phyloP scores from a whole-genome alignment of 495 filamentous ascomycete species.

The Oleoguttula mirabilis region DNA sequence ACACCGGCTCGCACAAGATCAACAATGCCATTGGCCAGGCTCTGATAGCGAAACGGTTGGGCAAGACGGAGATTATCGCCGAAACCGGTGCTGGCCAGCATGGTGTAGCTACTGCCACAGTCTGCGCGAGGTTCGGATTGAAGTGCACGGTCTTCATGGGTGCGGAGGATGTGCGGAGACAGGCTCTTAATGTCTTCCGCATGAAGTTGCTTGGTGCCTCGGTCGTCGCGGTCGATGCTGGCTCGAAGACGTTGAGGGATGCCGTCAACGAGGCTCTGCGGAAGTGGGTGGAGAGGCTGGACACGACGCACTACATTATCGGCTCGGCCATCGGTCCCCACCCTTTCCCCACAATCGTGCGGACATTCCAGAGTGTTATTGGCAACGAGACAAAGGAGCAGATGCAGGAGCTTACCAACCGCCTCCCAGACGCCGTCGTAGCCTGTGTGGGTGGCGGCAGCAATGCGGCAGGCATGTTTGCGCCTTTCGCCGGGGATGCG shows the following conservation, averaged over 20 bases:
- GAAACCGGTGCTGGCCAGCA: slow-evolving; percentile 96
- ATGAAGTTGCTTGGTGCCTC: slow-evolving; percentile 89
- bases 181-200: slow-evolving; percentile 90
- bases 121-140: slow-evolving; percentile 95
- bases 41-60: slow-evolving; percentile 65
- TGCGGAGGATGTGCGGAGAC: slow-evolving; percentile 81
- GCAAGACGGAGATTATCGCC: slow-evolving; percentile 89
- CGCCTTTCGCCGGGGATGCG: slow-evolving; percentile 78
- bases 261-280: slow-evolving; percentile 90
- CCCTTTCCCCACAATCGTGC: slow-evolving; percentile 90
- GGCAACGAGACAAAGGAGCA: slow-evolving; percentile 87
- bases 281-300: slow-evolving; percentile 73
- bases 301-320: slow-evolving; percentile 93
- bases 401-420: slow-evolving; percentile 65
- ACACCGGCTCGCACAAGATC: slow-evolving; percentile 80
- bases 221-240: slow-evolving; percentile 78
- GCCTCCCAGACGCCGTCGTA: slow-evolving; percentile 88
- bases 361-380: slow-evolving; percentile 90
- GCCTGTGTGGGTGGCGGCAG: slow-evolving; percentile 91
- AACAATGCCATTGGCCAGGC: slow-evolving; percentile 91
- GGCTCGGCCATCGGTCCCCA: slow-evolving; percentile 91
- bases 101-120: slow-evolving; percentile 87
- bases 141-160: slow-evolving; percentile 95
- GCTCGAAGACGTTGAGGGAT: slow-evolving; percentile 75
- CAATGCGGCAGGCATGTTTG: slow-evolving; percentile 92